These are phyloP conservation scores for Fraxinus sp. DNA, from an alignment of 305 asterid genomes.

Conservation along the genomic window DNA sequence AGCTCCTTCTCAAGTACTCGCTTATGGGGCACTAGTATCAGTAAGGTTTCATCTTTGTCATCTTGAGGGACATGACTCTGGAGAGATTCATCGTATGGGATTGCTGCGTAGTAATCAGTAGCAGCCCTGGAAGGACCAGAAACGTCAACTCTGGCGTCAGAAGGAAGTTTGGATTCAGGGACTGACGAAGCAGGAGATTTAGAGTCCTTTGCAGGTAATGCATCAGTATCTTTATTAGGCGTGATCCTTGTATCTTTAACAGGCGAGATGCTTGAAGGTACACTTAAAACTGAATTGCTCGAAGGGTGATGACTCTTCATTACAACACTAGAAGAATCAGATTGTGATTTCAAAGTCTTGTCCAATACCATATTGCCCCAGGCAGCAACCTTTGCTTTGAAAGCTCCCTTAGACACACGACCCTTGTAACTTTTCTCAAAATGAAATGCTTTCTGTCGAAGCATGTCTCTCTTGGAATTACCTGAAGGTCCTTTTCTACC, in stretches of 20 bases:
- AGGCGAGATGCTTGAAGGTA: constrained; percentile 18
- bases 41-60: constrained; percentile 47
- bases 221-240: constrained; percentile 37
- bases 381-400: constrained; percentile 63
- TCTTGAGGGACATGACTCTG: constrained; percentile 48
- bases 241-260: constrained; percentile 34
- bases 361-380: constrained; percentile 69
- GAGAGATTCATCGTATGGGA: constrained; percentile 49
- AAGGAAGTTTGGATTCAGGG: constrained; percentile 23
- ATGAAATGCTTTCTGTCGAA: constrained; percentile 59
- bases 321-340: constrained; percentile 40
- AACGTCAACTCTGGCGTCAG: constrained; percentile 22
- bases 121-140: constrained; percentile 28
- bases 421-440: constrained; percentile 62
- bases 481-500: constrained; percentile 38
- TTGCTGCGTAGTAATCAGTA: constrained; percentile 40
- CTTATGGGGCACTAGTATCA: constrained; percentile 40
- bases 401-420: constrained; percentile 55
- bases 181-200: constrained; percentile 24
- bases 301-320: constrained; percentile 33
- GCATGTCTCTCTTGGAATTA: constrained; percentile 54
- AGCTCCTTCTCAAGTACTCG: constrained; percentile 49
- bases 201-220: constrained; percentile 35
- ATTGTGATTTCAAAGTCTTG: constrained; percentile 42
- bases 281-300: constrained; percentile 24